These are phyloP conservation scores for Talaromyces albobiverticillius DNA, from an alignment of 2,329 filamentous ascomycete species.

Conservation along the genomic window DNA sequence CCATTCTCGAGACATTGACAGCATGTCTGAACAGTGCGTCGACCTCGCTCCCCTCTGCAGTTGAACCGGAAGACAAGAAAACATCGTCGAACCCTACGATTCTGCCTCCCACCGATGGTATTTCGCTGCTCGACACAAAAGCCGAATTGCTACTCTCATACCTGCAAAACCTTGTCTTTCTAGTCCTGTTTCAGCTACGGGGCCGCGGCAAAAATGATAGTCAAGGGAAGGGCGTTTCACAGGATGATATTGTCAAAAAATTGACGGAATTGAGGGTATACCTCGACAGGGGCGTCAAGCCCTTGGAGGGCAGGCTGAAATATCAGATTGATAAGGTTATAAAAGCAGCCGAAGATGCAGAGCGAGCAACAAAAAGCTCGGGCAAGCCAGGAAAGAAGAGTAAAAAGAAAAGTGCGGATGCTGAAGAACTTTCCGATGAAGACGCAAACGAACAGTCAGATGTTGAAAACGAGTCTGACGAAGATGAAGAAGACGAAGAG, in stretches of 20 bases:
- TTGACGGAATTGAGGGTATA: constrained; percentile 90
- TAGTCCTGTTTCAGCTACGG: constrained; percentile 77
- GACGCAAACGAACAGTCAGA: constrained; percentile 39
- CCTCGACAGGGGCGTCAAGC: constrained; percentile 86
- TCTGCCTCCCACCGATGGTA: constrained; percentile 75
- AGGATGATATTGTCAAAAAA: constrained; percentile 73
- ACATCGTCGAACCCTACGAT: constrained; percentile 63
- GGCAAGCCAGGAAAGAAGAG: constrained; percentile 24
- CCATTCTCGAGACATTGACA: constrained; percentile 33
- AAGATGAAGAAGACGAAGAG: constrained; percentile 40
- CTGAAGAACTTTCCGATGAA: constrained; percentile 52
- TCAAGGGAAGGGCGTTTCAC: constrained; percentile 19
- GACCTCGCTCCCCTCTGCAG: constrained; percentile 30
- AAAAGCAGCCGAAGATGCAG: constrained; percentile 67
- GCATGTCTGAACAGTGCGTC: constrained; percentile 32
- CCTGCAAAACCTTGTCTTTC: constrained; percentile 86
- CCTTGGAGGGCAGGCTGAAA: constrained; percentile 82
- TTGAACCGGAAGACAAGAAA: constrained; percentile 23
- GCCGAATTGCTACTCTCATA: constrained; percentile 97
- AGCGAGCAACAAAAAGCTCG: constrained; percentile 24
- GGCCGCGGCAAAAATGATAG: constrained; percentile 35
- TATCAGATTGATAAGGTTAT: constrained; percentile 97
- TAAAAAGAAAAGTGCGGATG: constrained; percentile 30
- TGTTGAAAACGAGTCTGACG: constrained; percentile 23
- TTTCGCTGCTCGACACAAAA: constrained; percentile 92